Conservation (phyloP, 2,329 filamentous ascomycete genomes). For the Penicillium digitatum region DNA sequence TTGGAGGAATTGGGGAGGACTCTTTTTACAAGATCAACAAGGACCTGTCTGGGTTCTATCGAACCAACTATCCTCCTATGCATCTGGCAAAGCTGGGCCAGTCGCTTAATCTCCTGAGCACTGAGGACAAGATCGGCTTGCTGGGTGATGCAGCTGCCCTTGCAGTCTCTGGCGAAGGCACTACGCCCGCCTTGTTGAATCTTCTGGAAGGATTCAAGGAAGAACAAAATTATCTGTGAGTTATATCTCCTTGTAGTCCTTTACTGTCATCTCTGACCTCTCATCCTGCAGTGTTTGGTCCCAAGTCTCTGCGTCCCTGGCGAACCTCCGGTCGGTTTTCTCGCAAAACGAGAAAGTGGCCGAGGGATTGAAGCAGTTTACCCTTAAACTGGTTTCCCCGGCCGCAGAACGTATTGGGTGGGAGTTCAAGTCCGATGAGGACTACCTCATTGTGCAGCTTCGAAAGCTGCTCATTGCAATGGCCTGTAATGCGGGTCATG, state of each 20-base stretch:
- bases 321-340: conserved; percentile 78
- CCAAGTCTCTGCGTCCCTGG: conserved; percentile 73
- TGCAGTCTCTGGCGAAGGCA: conserved; percentile 79
- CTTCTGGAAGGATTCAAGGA: conserved; percentile 79
- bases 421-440: conserved; percentile 73
- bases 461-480: conserved; percentile 74
- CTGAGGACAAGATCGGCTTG: conserved; percentile 88
- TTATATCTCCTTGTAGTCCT: neutral
- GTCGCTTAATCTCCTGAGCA: conserved; percentile 69
- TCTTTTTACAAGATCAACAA: conserved; percentile 93
- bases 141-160: conserved; percentile 86
- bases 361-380: conserved; percentile 71
- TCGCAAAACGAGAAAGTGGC: conserved; percentile 68
- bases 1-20: conserved; percentile 62
- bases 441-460: conserved; percentile 76
- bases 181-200: conserved; percentile 73
- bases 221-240: conserved; percentile 73
- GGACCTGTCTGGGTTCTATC: conserved; percentile 82
- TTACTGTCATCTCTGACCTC: conserved; percentile 14
- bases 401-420: conserved; percentile 79
- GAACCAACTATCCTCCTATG: conserved; percentile 86
- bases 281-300: conserved; percentile 63
- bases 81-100: conserved; percentile 76
- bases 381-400: conserved; percentile 68
- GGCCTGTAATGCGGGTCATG: conserved; percentile 72